A percentile compares a stretch with the other conserved stretches of the same genome.
phyloP scores from a whole-genome alignment of 2,329 filamentous ascomycete species.

The Phialophora tarda region DNA sequence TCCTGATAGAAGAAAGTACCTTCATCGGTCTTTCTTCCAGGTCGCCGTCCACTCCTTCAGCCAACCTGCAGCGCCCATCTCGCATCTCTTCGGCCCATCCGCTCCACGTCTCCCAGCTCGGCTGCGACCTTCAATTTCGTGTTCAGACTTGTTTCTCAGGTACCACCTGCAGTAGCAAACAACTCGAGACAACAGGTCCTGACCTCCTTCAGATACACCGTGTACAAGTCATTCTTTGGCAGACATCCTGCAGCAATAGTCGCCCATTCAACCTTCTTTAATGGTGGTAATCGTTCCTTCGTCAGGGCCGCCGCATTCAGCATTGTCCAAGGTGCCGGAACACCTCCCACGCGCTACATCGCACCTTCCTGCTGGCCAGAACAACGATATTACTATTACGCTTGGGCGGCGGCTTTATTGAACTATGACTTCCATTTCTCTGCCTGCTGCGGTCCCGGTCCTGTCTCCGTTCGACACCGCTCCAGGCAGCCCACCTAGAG shows the following conservation, averaged over 20 bases:
- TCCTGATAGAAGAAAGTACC: constrained; percentile 37
- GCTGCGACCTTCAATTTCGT: constrained; percentile 13
- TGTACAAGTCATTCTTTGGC: constrained; percentile 30
- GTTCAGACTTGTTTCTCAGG: constrained; percentile 21
- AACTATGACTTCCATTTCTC: constrained; percentile 45
- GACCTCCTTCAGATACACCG: constrained; percentile 10
- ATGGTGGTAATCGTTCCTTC: constrained; percentile 34
- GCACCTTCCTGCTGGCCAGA: constrained; percentile 37
- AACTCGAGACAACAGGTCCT: constrained; percentile 10
- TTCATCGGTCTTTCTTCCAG: constrained; percentile 38
- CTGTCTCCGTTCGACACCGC: constrained; percentile 28
- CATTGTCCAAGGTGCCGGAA: constrained; percentile 32
- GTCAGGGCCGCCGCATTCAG: constrained; percentile 23
- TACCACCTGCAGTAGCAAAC: constrained; percentile 15
- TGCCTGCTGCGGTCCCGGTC: constrained; percentile 30
- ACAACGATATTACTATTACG: constrained; percentile 8
- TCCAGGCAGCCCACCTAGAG: constrained; percentile 27
- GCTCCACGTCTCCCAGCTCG: constrained; percentile 18
- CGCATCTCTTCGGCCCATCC: constrained; percentile 17
- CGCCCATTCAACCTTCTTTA: constrained; percentile 20
- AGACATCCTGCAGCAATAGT: constrained; percentile 17
- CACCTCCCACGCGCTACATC: constrained; percentile 25
- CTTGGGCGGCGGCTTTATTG: constrained; percentile 58
- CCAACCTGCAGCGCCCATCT: constrained; percentile 12
- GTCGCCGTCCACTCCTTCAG: constrained; percentile 41